Evolutionary conservation across 148 eudicot species (phyloP), one percentile per base, ranked within the genome.

Genomic region (Talinum fruticosum): DNA sequence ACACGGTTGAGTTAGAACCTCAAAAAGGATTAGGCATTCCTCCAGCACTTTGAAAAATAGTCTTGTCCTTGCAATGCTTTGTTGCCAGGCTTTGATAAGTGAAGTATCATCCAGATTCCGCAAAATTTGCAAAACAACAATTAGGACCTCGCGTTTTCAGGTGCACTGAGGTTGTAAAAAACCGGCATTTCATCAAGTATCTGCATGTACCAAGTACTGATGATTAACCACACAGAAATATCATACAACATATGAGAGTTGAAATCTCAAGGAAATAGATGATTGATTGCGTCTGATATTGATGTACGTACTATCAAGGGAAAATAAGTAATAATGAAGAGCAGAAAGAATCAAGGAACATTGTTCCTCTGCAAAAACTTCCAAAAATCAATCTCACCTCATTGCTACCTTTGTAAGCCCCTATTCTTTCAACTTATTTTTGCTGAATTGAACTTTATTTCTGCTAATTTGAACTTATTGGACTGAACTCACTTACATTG

Each of bases 121-220:
- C 61, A 96, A 72, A 67, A 96, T 92, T 93, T 96, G 95, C 87
- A 96, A 83, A 80, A 91, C 81, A 74, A 90, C 91, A 62, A 93
- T 88, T 85, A 93, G 79, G 76, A 93, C 93, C 85, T 96, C 99
- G 80, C 98, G 97, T 96, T 96, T 75, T 96, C 99, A 82, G 87
- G 85, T 73, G 97, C 85, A 86, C 85, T 89, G 71, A 96, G 92
- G 83, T 96, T 96, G 86, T 96, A 93, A 82, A 96, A 96, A 75
- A 96, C 98, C 21, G 99, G 99, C 99, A 96, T 96, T 84, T 96
- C 99, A 79, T 96, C 99, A 71, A 96, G 93, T 77, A 96, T 91
- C 99, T 96, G 95, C 89, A 86, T 2, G 80, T 45, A 79, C 70
- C n/a, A 67, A 14, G 38, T 51, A 64, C 24, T 36, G 26, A 72